These are phyloP conservation scores for Dioscorea alata DNA, from an alignment of 106 monocot species.

Conservation along the genomic window DNA sequence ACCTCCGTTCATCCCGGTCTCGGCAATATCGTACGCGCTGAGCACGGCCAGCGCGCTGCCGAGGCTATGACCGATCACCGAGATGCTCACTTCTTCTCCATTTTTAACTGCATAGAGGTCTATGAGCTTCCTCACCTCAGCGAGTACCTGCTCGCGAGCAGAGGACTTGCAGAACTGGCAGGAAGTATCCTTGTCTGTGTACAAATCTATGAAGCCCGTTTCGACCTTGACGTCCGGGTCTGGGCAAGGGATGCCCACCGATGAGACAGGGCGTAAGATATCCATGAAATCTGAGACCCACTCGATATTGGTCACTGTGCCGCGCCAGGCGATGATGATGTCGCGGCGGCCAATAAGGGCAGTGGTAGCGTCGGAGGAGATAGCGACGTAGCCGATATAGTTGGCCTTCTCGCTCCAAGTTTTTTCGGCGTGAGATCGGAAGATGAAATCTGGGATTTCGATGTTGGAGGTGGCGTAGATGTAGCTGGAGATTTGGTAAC, in stretches of 20 bases:
- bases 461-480: slow-evolving; percentile 83
- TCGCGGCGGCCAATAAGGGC: slow-evolving; percentile 64
- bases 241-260: slow-evolving; percentile 54
- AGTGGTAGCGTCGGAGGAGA: slow-evolving; percentile 53
- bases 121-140: slow-evolving; percentile 52
- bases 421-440: slow-evolving; percentile 13
- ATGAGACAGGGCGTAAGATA: slow-evolving; percentile 40
- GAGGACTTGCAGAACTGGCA: slow-evolving; percentile 75
- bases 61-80: slow-evolving; percentile 90
- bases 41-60: slow-evolving; percentile 82
- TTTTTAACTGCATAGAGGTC: slow-evolving; percentile 25
- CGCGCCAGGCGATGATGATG: slow-evolving; percentile 69
- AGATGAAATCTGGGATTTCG: slow-evolving; percentile 57
- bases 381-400: slow-evolving; percentile 90
- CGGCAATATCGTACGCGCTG: slow-evolving; percentile 79
- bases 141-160: slow-evolving; percentile 52
- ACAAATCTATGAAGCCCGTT: slow-evolving; percentile 63
- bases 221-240: slow-evolving; percentile 57
- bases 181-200: slow-evolving; percentile 42
- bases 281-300: slow-evolving; percentile 74
- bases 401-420: slow-evolving; percentile 69
- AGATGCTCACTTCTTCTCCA: too few relatives aligned
- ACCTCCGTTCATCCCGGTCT: slow-evolving; percentile 21
- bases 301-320: slow-evolving; percentile 72
- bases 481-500: slow-evolving; percentile 62